Conservation (phyloP, 2,329 filamentous ascomycete genomes). For the Venturia asperata region DNA sequence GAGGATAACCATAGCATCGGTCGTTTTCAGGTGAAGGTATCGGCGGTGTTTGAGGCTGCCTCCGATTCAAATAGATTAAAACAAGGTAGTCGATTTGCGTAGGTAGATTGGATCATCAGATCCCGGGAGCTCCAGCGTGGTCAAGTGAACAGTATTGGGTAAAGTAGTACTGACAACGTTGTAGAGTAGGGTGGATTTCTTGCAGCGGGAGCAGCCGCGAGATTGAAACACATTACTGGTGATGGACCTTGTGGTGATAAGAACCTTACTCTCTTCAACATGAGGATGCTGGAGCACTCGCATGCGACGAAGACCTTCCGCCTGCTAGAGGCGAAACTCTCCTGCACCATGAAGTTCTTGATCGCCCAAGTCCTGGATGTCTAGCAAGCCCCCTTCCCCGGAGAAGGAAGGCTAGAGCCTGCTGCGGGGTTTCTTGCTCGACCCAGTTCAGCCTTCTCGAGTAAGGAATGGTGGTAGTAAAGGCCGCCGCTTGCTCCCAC, state of each 20-base stretch:
- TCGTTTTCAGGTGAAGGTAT: background rate
- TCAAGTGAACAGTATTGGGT: too few relatives aligned
- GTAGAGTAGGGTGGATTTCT: background rate
- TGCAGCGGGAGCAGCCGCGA: slow-evolving; percentile 2
- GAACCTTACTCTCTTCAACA: background rate
- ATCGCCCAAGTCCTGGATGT: background rate
- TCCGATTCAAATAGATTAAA: slow-evolving; percentile 8
- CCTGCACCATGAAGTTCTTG: background rate
- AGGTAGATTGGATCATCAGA: background rate
- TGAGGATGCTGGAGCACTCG: background rate
- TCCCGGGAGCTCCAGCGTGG: background rate
- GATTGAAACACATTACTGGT: background rate
- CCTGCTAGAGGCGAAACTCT: background rate
- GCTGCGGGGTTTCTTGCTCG: too few relatives aligned
- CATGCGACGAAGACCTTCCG: background rate
- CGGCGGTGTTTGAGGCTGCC: background rate
- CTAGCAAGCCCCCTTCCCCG: background rate
- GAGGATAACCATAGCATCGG: background rate
- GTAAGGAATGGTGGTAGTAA: too few relatives aligned
- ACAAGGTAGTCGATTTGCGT: background rate
- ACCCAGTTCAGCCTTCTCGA: too few relatives aligned
- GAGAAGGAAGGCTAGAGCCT: background rate
- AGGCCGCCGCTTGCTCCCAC: too few relatives aligned
- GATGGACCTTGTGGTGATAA: too few relatives aligned
- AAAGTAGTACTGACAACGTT: too few relatives aligned